Conservation (phyloP, 2,329 filamentous ascomycete species). For the Cladosporium sp. region DNA sequence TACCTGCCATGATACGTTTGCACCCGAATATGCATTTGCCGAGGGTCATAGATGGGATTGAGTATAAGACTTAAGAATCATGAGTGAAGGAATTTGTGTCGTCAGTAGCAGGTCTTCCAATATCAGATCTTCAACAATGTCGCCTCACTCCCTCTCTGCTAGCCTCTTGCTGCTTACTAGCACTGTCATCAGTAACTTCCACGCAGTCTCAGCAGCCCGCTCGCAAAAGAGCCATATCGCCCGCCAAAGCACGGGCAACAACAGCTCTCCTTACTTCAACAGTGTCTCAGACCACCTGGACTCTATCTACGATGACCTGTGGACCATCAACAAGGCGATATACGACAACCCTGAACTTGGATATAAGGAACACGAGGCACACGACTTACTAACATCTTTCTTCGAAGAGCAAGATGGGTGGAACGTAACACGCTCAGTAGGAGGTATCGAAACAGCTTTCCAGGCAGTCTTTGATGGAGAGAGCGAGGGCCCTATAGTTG, state of each 20-base stretch:
- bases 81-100: neutral
- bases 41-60: neutral
- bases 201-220: neutral
- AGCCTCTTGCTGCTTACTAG: neutral
- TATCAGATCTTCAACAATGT: neutral
- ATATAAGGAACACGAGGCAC: constrained; percentile 53
- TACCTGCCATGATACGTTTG: constrained; percentile 4
- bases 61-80: neutral
- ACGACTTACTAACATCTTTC: constrained; percentile 54
- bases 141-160: neutral
- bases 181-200: neutral
- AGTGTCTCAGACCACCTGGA: constrained; percentile 5
- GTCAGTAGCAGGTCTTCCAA: neutral
- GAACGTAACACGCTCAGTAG: constrained; percentile 32
- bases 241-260: constrained; percentile 7
- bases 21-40: neutral
- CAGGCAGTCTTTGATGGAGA: constrained; percentile 29
- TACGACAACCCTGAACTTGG: constrained; percentile 49
- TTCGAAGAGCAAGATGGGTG: constrained; percentile 37
- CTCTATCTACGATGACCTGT: constrained; percentile 6
- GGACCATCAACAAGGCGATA: constrained; percentile 14
- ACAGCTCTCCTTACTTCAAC: constrained; percentile 7
- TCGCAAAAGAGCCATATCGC: neutral
- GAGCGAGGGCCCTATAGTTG: constrained; percentile 43
- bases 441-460: constrained; percentile 19